Conservation (phyloP, 805 yeast species). For the Cephaloascus fragrans region DNA sequence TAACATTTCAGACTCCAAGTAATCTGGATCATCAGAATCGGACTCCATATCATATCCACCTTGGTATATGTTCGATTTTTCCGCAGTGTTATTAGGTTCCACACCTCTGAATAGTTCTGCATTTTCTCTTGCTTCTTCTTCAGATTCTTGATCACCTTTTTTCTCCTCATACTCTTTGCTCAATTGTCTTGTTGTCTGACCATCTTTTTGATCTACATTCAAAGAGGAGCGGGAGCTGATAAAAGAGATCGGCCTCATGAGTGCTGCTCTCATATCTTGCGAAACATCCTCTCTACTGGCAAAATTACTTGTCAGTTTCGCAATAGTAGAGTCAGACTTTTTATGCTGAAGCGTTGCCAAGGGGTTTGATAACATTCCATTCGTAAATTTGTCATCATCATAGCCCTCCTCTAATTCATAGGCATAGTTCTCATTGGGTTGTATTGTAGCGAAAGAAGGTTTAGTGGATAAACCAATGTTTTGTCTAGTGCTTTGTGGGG, state of each 20-base stretch:
- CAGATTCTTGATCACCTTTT: not conserved
- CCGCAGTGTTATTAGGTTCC: not conserved
- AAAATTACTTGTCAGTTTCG: too few species aligned
- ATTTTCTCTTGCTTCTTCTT: not conserved
- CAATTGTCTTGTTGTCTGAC: too few species aligned
- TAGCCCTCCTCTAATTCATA: not conserved
- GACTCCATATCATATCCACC: not conserved
- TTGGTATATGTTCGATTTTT: not conserved
- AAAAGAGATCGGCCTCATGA: too few species aligned
- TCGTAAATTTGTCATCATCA: not conserved
- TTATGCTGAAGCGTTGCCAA: not conserved
- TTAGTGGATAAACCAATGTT: not conserved
- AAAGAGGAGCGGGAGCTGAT: not conserved
- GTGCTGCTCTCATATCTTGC: too few species aligned
- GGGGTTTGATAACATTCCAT: not conserved
- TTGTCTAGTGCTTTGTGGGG: not conserved
- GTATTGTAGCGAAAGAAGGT: not conserved
- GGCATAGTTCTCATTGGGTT: not conserved
- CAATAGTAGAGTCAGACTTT: not conserved
- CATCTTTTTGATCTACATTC: too few species aligned
- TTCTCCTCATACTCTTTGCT: too few species aligned
- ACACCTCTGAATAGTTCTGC: not conserved
- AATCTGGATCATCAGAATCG: not conserved
- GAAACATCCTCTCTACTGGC: too few species aligned
- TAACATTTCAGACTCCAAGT: not conserved